A percentile compares a stretch with the other conserved stretches of the same genome.
Conservation (phyloP, 2,329 filamentous ascomycete genomes). For the Pyrenochaeta sp. region DNA sequence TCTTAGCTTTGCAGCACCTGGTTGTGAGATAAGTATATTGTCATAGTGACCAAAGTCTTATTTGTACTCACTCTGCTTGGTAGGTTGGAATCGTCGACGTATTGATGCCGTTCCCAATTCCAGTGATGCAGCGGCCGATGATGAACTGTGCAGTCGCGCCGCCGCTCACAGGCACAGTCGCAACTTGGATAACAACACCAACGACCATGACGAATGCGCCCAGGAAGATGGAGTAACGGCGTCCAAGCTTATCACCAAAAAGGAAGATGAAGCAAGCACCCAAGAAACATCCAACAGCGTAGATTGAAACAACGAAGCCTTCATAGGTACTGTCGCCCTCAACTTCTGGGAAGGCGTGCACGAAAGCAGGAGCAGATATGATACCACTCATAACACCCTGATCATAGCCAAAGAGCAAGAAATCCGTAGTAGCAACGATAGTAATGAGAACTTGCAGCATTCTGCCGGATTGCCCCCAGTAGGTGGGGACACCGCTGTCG, state of each 20-base stretch:
- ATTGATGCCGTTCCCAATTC: conserved; percentile 64
- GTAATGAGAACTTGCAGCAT: conserved; percentile 46
- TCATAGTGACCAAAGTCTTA: fast-evolving
- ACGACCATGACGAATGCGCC: conserved; percentile 53
- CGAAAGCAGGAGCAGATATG: conserved; percentile 49
- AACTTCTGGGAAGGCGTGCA: conserved; percentile 47
- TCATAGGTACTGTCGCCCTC: conserved; percentile 47
- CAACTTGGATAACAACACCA: conserved; percentile 52
- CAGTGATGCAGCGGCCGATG: conserved; percentile 61
- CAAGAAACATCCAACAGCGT: conserved; percentile 59
- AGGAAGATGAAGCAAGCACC: conserved; percentile 51
- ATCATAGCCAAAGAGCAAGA: conserved; percentile 61
- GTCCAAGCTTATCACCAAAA: conserved; percentile 53
- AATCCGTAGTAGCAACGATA: conserved; percentile 57
- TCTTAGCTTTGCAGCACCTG: conserved; percentile 59
- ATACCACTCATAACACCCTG: conserved; percentile 54
- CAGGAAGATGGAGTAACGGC: conserved; percentile 53
- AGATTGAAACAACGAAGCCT: conserved; percentile 61
- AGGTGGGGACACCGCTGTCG: conserved; percentile 36
- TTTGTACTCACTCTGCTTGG: conserved; percentile 57
- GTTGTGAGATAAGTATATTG: conserved; percentile 1
- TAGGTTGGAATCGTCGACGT: conserved; percentile 63
- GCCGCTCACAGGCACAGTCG: conserved; percentile 33
- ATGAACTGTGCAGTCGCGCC: conserved; percentile 59
- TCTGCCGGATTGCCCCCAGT: conserved; percentile 40